phyloP scores from a whole-genome alignment of 164 flowering plant genomes.

The Houttuynia cordata region DNA sequence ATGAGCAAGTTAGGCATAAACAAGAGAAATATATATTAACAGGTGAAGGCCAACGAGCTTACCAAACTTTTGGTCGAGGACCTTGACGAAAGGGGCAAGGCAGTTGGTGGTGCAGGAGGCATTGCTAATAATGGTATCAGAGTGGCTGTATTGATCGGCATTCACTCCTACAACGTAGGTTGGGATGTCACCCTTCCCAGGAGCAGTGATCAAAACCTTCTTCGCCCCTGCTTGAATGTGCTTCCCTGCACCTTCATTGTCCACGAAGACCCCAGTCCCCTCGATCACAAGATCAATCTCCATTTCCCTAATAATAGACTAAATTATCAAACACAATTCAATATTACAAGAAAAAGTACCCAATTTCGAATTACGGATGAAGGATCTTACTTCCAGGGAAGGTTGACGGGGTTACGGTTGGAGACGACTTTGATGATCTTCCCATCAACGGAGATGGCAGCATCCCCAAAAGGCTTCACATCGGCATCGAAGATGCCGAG shows the following conservation, averaged over 20 bases:
- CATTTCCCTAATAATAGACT: conserved; percentile 38
- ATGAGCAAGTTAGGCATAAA: too few relatives aligned
- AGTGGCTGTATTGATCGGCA: conserved; percentile 51
- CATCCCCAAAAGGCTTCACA: conserved; percentile 64
- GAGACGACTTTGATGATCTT: conserved; percentile 83
- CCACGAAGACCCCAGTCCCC: conserved; percentile 97
- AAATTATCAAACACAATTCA: too few relatives aligned
- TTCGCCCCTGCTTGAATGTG: conserved; percentile 94
- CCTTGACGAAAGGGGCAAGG: conserved; percentile 96
- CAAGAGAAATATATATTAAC: too few relatives aligned
- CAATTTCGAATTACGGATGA: neutral
- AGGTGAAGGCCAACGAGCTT: neutral
- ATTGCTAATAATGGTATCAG: conserved; percentile 79
- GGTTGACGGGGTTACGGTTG: conserved; percentile 67
- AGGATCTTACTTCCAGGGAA: conserved; percentile 76
- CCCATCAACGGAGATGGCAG: conserved; percentile 83
- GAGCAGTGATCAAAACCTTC: conserved; percentile 80
- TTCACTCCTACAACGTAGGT: conserved; percentile 98
- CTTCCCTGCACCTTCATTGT: conserved; percentile 92
- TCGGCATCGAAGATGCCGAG: conserved; percentile 95
- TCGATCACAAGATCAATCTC: conserved; percentile 86
- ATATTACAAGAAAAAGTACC: neutral
- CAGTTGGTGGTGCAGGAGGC: conserved; percentile 97
- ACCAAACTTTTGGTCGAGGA: conserved; percentile 88
- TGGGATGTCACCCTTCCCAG: conserved; percentile 96